A percentile compares a stretch with the other conserved stretches of the same genome.
phyloP scores from a whole-genome alignment of 805 yeast species.

The Helenozyma rhizophorensis region DNA sequence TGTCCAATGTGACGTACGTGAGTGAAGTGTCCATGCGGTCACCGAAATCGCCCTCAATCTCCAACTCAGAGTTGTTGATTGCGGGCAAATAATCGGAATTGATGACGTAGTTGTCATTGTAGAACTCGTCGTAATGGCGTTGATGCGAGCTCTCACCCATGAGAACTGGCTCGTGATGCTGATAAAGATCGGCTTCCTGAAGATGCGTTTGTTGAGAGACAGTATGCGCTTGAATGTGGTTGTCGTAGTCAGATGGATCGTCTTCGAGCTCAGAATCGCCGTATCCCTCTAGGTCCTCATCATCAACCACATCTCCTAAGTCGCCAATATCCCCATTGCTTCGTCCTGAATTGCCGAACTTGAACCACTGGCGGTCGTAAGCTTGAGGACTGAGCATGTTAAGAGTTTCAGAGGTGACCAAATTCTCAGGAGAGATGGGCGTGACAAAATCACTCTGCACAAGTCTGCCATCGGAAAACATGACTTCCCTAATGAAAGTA shows the following conservation, averaged over 20 bases:
- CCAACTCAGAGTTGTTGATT: conserved; percentile 7
- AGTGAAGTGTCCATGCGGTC: conserved; percentile 52
- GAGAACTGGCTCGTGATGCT: conserved; percentile 5
- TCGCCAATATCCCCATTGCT: conserved; percentile 20
- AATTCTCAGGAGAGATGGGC: conserved; percentile 30
- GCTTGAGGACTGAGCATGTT: conserved; percentile 12
- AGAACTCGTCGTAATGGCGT: conserved; percentile 18
- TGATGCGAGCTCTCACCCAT: conserved; percentile 4
- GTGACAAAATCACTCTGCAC: conserved; percentile 37
- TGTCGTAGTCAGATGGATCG: conserved; percentile 17
- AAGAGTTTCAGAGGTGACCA: conserved; percentile 13
- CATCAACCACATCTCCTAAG: conserved; percentile 21
- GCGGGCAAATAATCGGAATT: conserved; percentile 17
- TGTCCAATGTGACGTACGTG: conserved; percentile 64
- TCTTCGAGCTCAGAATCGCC: conserved; percentile 31
- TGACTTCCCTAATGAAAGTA: conserved; percentile 28
- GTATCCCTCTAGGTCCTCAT: conserved; percentile 20
- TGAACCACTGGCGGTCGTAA: conserved; percentile 27
- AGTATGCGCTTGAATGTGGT: background rate
- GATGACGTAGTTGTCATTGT: conserved; percentile 18
- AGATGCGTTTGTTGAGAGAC: conserved; percentile 1
- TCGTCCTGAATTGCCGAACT: conserved; percentile 7
- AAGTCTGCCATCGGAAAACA: conserved; percentile 39
- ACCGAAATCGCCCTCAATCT: conserved; percentile 48
- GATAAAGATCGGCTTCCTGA: conserved; percentile 8